These are phyloP conservation scores for Leptographium flavum DNA, from an alignment of 2,329 filamentous ascomycete genomes.

Conservation along the genomic window DNA sequence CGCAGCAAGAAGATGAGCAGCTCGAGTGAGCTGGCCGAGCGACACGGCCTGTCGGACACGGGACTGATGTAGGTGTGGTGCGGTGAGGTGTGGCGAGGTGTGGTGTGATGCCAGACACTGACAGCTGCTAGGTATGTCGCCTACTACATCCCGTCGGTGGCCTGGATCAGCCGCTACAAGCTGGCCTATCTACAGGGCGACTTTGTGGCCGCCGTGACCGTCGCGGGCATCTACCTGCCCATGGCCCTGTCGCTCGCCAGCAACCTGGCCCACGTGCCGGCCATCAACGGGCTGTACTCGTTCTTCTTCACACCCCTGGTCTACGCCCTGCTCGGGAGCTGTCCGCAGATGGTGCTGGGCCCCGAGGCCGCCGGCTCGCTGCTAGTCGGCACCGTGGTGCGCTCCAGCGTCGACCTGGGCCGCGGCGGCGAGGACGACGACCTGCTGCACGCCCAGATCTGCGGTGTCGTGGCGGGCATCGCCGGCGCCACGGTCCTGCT, in stretches of 20 bases:
- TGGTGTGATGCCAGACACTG: too few species aligned
- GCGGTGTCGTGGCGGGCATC: conserved; percentile 77
- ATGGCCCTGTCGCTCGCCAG: conserved; percentile 90
- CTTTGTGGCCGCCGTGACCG: conserved; percentile 75
- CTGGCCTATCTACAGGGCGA: conserved; percentile 75
- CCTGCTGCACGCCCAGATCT: conserved; percentile 61
- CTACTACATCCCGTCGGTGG: conserved; percentile 85
- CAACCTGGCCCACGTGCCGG: conserved; percentile 83
- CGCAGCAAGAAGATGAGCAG: conserved; percentile 51
- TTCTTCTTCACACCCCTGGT: conserved; percentile 88
- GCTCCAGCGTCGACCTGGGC: conserved; percentile 58
- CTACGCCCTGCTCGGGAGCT: conserved; percentile 83
- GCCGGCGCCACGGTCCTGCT: conserved; percentile 80
- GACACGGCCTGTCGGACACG: conserved; percentile 59
- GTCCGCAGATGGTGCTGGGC: conserved; percentile 84
- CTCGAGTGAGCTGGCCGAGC: conserved; percentile 56
- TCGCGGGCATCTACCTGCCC: conserved; percentile 96
- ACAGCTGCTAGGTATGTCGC: conserved; percentile 60
- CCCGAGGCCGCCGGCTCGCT: conserved; percentile 90
- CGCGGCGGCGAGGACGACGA: conserved; percentile 49
- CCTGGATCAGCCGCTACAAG: conserved; percentile 81
- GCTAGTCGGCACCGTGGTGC: conserved; percentile 75
- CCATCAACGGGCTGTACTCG: conserved; percentile 85
- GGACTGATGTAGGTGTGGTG: conserved; percentile 49
- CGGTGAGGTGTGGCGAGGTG: conserved; percentile 64